phyloP scores from a whole-genome alignment of 768 basidiomycete genomes.

The Suillus luteus region DNA sequence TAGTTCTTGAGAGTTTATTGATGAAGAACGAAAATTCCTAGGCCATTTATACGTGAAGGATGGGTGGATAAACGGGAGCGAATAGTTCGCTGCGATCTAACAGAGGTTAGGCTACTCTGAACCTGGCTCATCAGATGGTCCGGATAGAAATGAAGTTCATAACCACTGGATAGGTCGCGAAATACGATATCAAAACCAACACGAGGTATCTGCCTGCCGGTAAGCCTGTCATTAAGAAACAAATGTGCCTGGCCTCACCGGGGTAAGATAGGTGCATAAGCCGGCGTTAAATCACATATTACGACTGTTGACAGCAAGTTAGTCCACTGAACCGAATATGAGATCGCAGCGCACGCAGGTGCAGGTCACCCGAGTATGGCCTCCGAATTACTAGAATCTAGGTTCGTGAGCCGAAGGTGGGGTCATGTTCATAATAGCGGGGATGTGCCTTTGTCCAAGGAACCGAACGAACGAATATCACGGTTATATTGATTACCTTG shows the following conservation, averaged over 20 bases:
- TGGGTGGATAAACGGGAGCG: background rate
- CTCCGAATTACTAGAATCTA: background rate
- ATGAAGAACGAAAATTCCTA: background rate
- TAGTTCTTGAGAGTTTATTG: background rate
- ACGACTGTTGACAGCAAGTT: background rate
- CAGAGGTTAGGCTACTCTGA: background rate
- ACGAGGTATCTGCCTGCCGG: background rate
- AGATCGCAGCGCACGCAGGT: background rate
- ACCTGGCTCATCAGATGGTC: background rate
- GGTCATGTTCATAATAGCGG: background rate
- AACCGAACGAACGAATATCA: background rate
- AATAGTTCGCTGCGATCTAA: background rate
- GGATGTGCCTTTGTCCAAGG: background rate
- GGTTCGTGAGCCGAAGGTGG: background rate
- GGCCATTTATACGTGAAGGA: background rate
- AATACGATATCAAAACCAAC: background rate
- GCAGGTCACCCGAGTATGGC: background rate
- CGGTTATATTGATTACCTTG: background rate
- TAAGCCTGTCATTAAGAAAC: background rate
- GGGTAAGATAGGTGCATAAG: background rate
- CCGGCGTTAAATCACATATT: background rate
- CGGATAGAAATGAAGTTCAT: background rate
- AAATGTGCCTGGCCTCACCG: background rate
- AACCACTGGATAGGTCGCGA: background rate
- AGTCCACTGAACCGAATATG: background rate